A percentile compares a stretch with the other conserved stretches of the same genome.
Evolutionary conservation across 257 asterid species (phyloP).

Genomic region (Capsicum rhomboideum): DNA sequence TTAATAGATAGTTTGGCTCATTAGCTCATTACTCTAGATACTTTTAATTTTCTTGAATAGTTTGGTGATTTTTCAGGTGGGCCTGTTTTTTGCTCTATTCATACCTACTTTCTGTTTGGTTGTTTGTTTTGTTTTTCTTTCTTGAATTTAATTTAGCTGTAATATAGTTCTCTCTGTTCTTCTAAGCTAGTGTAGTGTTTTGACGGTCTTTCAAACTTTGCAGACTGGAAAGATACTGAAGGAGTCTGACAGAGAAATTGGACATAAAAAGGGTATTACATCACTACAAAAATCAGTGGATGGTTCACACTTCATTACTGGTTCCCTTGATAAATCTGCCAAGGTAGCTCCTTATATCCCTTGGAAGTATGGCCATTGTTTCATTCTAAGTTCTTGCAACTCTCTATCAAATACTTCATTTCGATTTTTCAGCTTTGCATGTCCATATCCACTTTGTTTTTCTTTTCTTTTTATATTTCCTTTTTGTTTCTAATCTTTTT

Average conservation of each 20-base stretch:
- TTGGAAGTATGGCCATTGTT: background rate
- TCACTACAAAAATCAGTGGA: constrained; percentile 71
- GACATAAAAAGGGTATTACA: constrained; percentile 76
- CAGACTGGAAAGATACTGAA: constrained; percentile 74
- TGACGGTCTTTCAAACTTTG: background rate
- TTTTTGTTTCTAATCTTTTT: background rate
- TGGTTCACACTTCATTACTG: constrained; percentile 74
- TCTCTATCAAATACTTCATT: background rate
- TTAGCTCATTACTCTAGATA: background rate
- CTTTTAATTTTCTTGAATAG: background rate
- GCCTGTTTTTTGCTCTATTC: background rate
- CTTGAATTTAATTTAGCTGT: background rate
- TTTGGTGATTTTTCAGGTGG: background rate
- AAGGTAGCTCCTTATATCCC: constrained; percentile 37
- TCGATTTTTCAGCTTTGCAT: background rate
- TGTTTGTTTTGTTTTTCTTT: background rate
- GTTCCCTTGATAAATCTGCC: constrained; percentile 88
- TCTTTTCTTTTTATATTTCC: background rate
- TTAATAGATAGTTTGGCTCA: background rate
- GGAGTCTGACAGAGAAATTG: constrained; percentile 66
- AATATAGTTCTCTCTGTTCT: background rate
- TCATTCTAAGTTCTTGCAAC: background rate
- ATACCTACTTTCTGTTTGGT: background rate
- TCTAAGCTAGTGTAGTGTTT: background rate
- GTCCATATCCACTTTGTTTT: background rate